Percentiles rank a stretch among this genome's conserved stretches.
Evolutionary conservation across 2,329 filamentous ascomycete species (phyloP).

Genomic region (Ophiostoma piceae): DNA sequence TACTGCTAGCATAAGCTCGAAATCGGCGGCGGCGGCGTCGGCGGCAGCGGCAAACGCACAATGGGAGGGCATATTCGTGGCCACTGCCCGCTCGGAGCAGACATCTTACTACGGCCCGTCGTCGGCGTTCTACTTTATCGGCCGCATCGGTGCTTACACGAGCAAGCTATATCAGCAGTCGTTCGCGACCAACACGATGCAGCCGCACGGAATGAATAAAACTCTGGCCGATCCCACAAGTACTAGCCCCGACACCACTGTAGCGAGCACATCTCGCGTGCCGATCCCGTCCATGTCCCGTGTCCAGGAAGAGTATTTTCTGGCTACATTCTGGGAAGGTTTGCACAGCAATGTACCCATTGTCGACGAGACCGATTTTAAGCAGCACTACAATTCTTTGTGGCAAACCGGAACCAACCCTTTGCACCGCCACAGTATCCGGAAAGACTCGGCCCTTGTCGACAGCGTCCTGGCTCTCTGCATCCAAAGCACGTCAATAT

Average conservation of each 20-base stretch:
- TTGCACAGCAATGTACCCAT: constrained; percentile 38
- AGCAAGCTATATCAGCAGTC: constrained; percentile 33
- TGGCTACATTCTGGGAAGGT: constrained; percentile 39
- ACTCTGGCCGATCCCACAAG: not conserved
- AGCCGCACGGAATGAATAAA: not conserved
- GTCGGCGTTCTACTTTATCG: constrained; percentile 43
- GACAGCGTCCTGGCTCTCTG: constrained; percentile 50
- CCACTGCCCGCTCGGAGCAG: constrained; percentile 35
- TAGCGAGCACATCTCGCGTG: not conserved
- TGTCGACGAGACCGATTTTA: constrained; percentile 39
- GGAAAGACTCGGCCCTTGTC: constrained; percentile 45
- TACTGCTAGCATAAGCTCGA: not conserved
- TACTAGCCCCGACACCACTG: constrained; percentile 18
- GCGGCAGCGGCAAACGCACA: not conserved
- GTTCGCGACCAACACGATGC: constrained; percentile 15
- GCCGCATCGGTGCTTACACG: constrained; percentile 38
- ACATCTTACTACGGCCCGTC: constrained; percentile 42
- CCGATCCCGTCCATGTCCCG: constrained; percentile 30
- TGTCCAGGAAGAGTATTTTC: constrained; percentile 40
- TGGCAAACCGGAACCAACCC: constrained; percentile 30
- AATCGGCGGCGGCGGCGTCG: too few relatives aligned
- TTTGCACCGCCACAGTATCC: constrained; percentile 23
- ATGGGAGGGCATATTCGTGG: constrained; percentile 36
- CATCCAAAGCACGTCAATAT: constrained; percentile 42
- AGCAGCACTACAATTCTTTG: constrained; percentile 37